Base-by-base conservation (phyloP, 495 filamentous ascomycete species). In the Penicillium longicatenatum region DNA sequence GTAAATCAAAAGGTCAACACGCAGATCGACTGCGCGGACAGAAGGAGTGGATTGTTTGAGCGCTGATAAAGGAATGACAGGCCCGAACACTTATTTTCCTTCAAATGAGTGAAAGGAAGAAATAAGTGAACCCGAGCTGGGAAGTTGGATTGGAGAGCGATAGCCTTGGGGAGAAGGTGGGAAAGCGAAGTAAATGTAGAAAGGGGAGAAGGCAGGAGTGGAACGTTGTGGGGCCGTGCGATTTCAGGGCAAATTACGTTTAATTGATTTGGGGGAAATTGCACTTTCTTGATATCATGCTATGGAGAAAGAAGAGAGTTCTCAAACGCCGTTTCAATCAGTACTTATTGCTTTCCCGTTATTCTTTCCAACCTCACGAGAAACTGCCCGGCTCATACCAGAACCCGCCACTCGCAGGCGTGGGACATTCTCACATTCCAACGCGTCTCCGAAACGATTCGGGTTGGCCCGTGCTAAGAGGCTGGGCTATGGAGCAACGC, bases 21-120 rank as follows among this genome's bases (percentile, higher is more conserved):
- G 64, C 74, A 77, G 72, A 68, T 77, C 74, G 65, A 77, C 74
- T 77, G 74, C 64, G 57, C 59, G 61, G 61, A 55, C 52, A 58
- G 66, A 37, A 67, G 50, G 49, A 22, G 29, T 24, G 29, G 55
- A 54, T 66, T 44, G 55, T 54, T 69, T 60, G 21, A 58, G 61
- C 51, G 57, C 63, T 59, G 55, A 49, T 54, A 75, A 73, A 77
- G 58, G 75, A 78, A 66, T 71, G 75, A 75, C 73, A 70, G 68
- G 67, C 75, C 56, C 56, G 46, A 60, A 68, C 70, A 70, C 69
- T 65, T 67, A 44, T 31, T 65, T 65, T 70, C 67, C 60, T 50
- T 65, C 61, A 58, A 75, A 74, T n/a, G 72, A 72, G 66, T 67
- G 68, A 63, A 50, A 59, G 62, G 58, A 62, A 61, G 62, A 54